Evolutionary conservation across 164 flowering plant genomes (phyloP), one percentile per base, ranked within the genome.

Genomic region (Magnolia kwangsiensis): DNA sequence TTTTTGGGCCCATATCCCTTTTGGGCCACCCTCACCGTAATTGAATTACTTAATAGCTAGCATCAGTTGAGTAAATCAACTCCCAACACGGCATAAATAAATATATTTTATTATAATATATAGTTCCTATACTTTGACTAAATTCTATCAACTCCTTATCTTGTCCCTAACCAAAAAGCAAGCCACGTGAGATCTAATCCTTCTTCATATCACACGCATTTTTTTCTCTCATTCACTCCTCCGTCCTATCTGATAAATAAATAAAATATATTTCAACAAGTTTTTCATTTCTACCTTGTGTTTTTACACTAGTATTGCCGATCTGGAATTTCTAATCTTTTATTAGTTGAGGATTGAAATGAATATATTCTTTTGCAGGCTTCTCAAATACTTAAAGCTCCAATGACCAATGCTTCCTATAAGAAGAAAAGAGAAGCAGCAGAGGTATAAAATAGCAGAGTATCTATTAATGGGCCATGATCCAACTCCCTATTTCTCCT

Each of bases 141-240:
- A 74, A 50, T 14, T 67, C 69, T 77, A 79, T 74, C 80, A 72
- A 64, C 74, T 79, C 78, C 84, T 84, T 84, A 82, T 86, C 89
- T 76, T 85, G 83, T 83, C 82, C 63, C 80, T 73, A 73, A 74
- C 77, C 71, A 55, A 74, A 77, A 71, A 74, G 71, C 81, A 78
- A 63, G 71, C 74, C 84, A 83, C 85, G 82, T 83, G 86, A 80
- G 83, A 86, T 85, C 79, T 79, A 75, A 80, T 83, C 84, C 76
- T 77, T 51, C 76, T 63, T 64, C 50, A 75, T 78, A 78, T 83
- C 84, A 82, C 84, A 79, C 76, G 78, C 64, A 75, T n/a, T 67
- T 67, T 19, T 11, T 16, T 11, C 61, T 16, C 16, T 11, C 18
- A 11, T 55, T 55, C 61, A 55, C 13, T 11, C 61, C 18, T 16